Evolutionary conservation across 2,329 filamentous ascomycete species (phyloP), one percentile per base, ranked within the genome.

Genomic region (Trichophyton mentagrophytes): DNA sequence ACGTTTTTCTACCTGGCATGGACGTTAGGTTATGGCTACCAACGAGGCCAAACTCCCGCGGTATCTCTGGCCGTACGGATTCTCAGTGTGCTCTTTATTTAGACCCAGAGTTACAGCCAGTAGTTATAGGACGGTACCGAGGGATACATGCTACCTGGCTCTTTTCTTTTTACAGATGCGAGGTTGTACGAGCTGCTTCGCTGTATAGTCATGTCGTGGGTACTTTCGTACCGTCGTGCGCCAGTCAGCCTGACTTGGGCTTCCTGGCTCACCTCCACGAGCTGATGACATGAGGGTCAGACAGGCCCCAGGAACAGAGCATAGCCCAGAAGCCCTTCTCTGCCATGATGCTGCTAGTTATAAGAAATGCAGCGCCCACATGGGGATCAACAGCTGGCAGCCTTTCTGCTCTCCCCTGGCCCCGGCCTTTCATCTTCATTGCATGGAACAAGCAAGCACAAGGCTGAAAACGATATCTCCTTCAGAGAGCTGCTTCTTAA

Each of bases 131-230:
- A 55, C 51, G 13, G 15, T 55, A 55, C 25, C 15, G 51, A 55
- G 17, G 17, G n/a, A 22, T 49, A 49, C 22, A 49, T 20, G 13
- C 15, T 33, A 55, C 30, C 9, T 55, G 27, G 30, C n/a, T 20
- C n/a, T 27, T 51, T 55, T 55, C 51, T 51, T 51, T 51, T 51
- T 25, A 27, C 20, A 51, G 5, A 51, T 15, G 20, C 8, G 46
- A 55, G 25, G 51, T 55, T 36, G 51, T 36, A 55, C 51, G 51
- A 55, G 27, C 25, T 27, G 51, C 51, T 55, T 55, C 51, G 46
- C 20, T 55, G 51, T 55, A 33, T 55, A 33, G 51, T n/a, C 30
- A 55, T 20, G 27, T 25, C 27, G 30, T 55, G 13, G 51, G 27
- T 55, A 30, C 27, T 30, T 30, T 30, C 27, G 27, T 30, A 7